phyloP scores from a whole-genome alignment of 768 basidiomycete species.

The Termitomyces sp. region DNA sequence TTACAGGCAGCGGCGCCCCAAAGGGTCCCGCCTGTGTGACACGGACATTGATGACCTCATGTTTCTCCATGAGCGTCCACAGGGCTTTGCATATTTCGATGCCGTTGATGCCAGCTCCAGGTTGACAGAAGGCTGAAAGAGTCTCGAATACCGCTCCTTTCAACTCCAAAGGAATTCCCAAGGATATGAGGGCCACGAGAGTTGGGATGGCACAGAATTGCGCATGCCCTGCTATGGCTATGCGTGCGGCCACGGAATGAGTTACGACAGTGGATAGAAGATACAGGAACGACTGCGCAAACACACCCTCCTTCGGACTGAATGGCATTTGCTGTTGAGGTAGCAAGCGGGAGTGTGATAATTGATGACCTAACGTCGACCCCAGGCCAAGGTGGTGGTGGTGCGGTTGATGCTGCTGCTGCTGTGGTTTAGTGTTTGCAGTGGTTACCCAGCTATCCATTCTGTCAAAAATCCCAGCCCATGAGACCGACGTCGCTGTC shows the following conservation, averaged over 20 bases:
- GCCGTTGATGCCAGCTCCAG: constrained; percentile 67
- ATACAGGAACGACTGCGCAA: constrained; percentile 77
- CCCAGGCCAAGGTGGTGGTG: constrained; percentile 13
- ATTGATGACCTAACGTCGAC: constrained; percentile 19
- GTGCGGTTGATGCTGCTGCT: constrained; percentile 31
- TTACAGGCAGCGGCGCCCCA: constrained; percentile 44
- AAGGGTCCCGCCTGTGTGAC: constrained; percentile 30
- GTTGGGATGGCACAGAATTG: constrained; percentile 81
- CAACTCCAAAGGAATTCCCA: constrained; percentile 82
- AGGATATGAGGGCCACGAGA: constrained; percentile 69
- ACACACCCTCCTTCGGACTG: constrained; percentile 65
- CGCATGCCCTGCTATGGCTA: constrained; percentile 68
- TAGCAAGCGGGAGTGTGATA: constrained; percentile 33
- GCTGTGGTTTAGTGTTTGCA: constrained; percentile 36
- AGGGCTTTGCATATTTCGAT: constrained; percentile 78
- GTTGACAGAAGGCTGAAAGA: constrained; percentile 75
- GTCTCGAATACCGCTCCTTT: constrained; percentile 84
- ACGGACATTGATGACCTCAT: constrained; percentile 79
- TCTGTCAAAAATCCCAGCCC: constrained; percentile 68
- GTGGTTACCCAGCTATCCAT: constrained; percentile 73
- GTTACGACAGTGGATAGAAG: constrained; percentile 72
- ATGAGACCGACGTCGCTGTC: constrained; percentile 60
- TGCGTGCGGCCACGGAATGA: constrained; percentile 71
- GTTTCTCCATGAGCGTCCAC: constrained; percentile 79
- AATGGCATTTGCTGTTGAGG: constrained; percentile 44